A percentile compares a stretch with the other conserved stretches of the same genome.
These are phyloP conservation scores for Polyrhizophydium stewartii DNA, from an alignment of 371 early-diverging fungal species.

Conservation along the genomic window DNA sequence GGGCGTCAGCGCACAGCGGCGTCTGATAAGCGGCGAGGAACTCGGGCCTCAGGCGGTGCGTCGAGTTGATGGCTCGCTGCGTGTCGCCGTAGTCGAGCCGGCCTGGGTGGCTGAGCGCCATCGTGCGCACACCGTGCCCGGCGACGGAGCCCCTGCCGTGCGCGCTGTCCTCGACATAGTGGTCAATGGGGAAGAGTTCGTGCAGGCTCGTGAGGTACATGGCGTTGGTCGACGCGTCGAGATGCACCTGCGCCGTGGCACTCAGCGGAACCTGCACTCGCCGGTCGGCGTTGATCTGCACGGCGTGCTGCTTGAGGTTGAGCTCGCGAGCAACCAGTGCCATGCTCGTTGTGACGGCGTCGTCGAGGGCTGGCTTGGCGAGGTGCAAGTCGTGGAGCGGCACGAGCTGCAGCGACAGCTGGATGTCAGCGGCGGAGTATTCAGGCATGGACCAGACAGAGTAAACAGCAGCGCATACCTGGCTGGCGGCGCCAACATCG, in stretches of 20 bases:
- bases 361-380: constrained; percentile 13
- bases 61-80: background rate
- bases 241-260: constrained; percentile 24
- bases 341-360: background rate
- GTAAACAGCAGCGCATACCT: background rate
- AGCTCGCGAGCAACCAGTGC: constrained; percentile 6
- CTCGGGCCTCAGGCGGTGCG: constrained; percentile 40
- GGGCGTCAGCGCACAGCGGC: constrained; percentile 27
- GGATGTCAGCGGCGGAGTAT: background rate
- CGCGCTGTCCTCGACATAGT: constrained; percentile 3
- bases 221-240: background rate
- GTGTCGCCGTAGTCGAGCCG: constrained; percentile 1
- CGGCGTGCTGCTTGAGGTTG: constrained; percentile 38
- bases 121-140: background rate
- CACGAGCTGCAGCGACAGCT: background rate
- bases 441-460: background rate
- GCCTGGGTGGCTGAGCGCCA: background rate
- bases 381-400: constrained; percentile 24
- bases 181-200: constrained; percentile 37
- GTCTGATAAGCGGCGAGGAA: constrained; percentile 28
- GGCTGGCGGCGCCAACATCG: constrained; percentile 21
- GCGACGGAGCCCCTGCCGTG: no score
- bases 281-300: constrained; percentile 37
- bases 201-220: background rate
- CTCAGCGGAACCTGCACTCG: constrained; percentile 25